These are phyloP conservation scores for Oryza longistaminata DNA, from an alignment of 176 grass and related monocot species.

Conservation along the genomic window DNA sequence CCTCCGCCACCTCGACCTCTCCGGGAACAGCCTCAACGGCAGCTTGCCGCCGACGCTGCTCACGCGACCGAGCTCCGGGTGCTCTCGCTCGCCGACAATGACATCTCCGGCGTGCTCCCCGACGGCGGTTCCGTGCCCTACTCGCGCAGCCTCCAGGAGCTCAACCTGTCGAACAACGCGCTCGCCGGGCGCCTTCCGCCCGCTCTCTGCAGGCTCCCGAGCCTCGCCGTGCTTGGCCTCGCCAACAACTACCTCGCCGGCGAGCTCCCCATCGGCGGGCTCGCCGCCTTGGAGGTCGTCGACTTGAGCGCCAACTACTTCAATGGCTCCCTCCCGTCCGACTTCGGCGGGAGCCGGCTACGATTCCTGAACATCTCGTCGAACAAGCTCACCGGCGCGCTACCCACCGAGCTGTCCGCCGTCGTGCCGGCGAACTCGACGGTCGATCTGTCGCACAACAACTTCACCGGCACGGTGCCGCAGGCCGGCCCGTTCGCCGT, in stretches of 20 bases:
- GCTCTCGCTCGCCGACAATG: constrained; percentile 67
- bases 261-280: constrained; percentile 50
- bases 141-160: constrained; percentile 46
- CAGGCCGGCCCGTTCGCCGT: constrained; percentile 48
- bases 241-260: constrained; percentile 68
- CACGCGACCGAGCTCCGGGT: constrained; percentile 68
- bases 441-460: constrained; percentile 77
- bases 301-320: constrained; percentile 74
- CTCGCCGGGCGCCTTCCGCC: constrained; percentile 53
- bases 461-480: constrained; percentile 75
- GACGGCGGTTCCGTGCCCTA: background rate
- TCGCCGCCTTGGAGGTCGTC: constrained; percentile 55
- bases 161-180: constrained; percentile 83
- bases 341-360: constrained; percentile 54
- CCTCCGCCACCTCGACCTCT: constrained; percentile 89
- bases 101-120: constrained; percentile 56
- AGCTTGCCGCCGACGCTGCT: constrained; percentile 49
- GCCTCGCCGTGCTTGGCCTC: constrained; percentile 57
- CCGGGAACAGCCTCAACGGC: constrained; percentile 66
- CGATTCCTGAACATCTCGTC: constrained; percentile 67
- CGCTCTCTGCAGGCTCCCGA: constrained; percentile 43
- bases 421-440: constrained; percentile 54
- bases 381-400: constrained; percentile 57
- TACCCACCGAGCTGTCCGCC: constrained; percentile 47
- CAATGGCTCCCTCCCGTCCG: constrained; percentile 58